Evolutionary conservation across 2,329 filamentous ascomycete species (phyloP), one percentile per base, ranked within the genome.

Genomic region (Fusarium mexicanum): DNA sequence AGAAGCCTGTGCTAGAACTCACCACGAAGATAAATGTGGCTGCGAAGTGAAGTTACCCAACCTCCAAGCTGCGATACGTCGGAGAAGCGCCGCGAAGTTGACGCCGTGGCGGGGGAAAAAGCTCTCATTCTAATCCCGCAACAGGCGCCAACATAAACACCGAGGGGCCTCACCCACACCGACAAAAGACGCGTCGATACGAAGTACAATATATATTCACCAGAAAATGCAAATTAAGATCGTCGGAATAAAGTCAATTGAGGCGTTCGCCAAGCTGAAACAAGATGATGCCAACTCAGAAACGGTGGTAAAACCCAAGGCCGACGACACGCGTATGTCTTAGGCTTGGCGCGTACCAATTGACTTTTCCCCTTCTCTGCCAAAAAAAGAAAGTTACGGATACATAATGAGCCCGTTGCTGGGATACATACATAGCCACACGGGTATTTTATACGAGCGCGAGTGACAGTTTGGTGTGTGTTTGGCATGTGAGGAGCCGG

Each of bases 261-360:
- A 46, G 60, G 60, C 26, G 53, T 35, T 29, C 51, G 50, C 41
- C 43, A 51, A 55, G 33, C 43, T 69, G 67, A 69, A 69, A 69
- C 65, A 69, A 50, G 58, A 53, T 51, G 18, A 63, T 26, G 20
- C n/a, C 24, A 18, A 2, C 3, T 31, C 58, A 55, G 67, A 69
- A 69, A 67, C 40, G 43, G 35, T 48, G 8, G 62, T 37, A 47
- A 67, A 68, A 66, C 46, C 29, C 26, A 69, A 60, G 60, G 66
- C 53, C 44, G 3, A 16, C 40, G 60, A 64, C 65, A 71, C 47
- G 67, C 60, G 67, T 71, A 60, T 50, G 67, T 66, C 58, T 66
- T 54, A 20, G 60, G 60, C 31, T 55, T 48, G 60, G 58, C 65
- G 50, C 58, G 44, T 62, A 24, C 38, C 33, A 58, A 57, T 66